Evolutionary conservation across 352 stramenopile species (phyloP).

Genomic region (Globisporangium cylindrosporum): DNA sequence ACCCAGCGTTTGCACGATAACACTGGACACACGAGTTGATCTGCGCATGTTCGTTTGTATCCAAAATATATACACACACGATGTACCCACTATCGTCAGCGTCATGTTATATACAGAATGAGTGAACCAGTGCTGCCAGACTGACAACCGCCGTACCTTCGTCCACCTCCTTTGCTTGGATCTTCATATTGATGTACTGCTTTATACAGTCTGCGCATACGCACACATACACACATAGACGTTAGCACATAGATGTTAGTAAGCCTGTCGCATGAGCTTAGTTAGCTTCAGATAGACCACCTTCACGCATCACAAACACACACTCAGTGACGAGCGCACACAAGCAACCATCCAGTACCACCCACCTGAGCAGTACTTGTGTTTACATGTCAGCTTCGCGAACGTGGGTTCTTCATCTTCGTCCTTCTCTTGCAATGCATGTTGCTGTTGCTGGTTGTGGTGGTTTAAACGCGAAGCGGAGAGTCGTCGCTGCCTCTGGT

Average conservation of each 20-base stretch:
- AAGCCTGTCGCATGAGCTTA: not conserved
- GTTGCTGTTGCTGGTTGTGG: not conserved
- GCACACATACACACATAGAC: not conserved
- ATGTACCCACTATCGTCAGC: not conserved
- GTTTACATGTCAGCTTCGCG: slow-evolving; percentile 47
- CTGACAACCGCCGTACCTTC: slow-evolving; percentile 31
- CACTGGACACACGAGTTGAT: slow-evolving; percentile 66
- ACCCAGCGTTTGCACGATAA: slow-evolving; percentile 46
- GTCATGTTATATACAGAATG: too few relatives aligned
- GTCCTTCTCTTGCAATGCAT: not conserved
- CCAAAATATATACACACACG: not conserved
- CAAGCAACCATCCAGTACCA: not conserved
- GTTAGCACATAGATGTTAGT: not conserved
- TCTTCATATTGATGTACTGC: slow-evolving; percentile 59
- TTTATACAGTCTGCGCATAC: slow-evolving; percentile 35
- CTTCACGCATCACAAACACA: not conserved
- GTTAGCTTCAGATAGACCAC: not conserved
- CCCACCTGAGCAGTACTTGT: slow-evolving; percentile 56
- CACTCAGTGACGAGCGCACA: not conserved
- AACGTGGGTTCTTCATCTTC: slow-evolving; percentile 26
- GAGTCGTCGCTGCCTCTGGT: not conserved
- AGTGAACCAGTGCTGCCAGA: not conserved
- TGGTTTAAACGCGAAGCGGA: not conserved
- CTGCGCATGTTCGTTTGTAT: slow-evolving; percentile 18
- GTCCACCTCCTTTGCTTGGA: slow-evolving; percentile 55